Evolutionary conservation across 2,329 filamentous ascomycete genomes (phyloP), one percentile per base, ranked within the genome.

Genomic region (Fusarium liriodendri): DNA sequence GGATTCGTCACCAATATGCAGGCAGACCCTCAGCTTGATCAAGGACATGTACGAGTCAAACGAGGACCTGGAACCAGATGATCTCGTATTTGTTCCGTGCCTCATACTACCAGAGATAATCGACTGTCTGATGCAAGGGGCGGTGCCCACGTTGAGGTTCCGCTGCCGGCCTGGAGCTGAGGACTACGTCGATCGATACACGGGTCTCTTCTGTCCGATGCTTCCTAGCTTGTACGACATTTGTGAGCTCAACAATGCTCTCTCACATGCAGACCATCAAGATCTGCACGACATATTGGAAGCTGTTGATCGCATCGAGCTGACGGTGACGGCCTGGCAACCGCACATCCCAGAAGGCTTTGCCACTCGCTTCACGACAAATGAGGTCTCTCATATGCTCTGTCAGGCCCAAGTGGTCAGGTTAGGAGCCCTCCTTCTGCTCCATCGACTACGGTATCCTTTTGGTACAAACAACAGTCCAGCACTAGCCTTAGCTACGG

Each of bases 301-400:
- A 25, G 32, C 9, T 2, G 22, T 77, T 11, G 62, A 69, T 8
- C 37, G 45, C 4, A 33, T 80, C 3, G 73, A 78, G 40, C 27
- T 25, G 11, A 11, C 32, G 1, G 54, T 79, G 14, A 58, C 64
- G 7, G 58, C 52, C 0, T 80, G 79, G 79, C 69, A 72, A 22
- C 79, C 79, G 1, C 32, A 62, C 4, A 67, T 77, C 14, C 77
- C 77, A 4, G 52, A 67, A 8, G 73, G 65, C 45, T 78, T 80
- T 52, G 66, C 55, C 9, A 64, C 29, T 0, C 45, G 50, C 5
- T 79, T 74, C 20, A 72, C 71, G 5, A 50, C 76, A 1, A 52
- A 59, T 11, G 79, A 80, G 32, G 68, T 79, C 3, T 67, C 76
- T 0, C 79, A 79, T 55, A 80, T 81, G 78, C 66, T 79, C 47